These are phyloP conservation scores for Hypoxylon trugodes DNA, from an alignment of 495 filamentous ascomycete species.

Conservation along the genomic window DNA sequence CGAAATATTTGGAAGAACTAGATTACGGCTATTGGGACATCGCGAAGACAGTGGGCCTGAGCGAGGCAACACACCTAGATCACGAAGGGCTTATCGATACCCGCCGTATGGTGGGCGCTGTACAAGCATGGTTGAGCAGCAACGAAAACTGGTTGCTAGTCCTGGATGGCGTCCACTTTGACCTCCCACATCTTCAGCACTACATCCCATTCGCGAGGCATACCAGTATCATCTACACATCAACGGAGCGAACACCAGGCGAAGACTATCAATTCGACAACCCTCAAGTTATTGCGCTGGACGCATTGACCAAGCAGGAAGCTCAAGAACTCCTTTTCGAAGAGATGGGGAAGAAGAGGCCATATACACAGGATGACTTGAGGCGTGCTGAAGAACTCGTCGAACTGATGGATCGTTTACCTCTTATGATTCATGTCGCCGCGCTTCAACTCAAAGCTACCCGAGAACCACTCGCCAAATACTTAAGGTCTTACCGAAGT, in stretches of 20 bases:
- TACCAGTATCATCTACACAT: conserved; percentile 81
- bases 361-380: conserved; percentile 65
- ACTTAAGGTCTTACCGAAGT: conserved; percentile 72
- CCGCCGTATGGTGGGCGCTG: conserved; percentile 64
- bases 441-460: conserved; percentile 78
- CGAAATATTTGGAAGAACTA: conserved; percentile 69
- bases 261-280: conserved; percentile 76
- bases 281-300: conserved; percentile 73
- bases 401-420: conserved; percentile 72
- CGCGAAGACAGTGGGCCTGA: conserved; percentile 69
- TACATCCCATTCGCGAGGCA: conserved; percentile 75
- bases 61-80: conserved; percentile 48
- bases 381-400: conserved; percentile 72
- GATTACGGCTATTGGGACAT: conserved; percentile 79
- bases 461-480: conserved; percentile 72
- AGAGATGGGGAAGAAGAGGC: conserved; percentile 65
- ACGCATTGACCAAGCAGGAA: conserved; percentile 60
- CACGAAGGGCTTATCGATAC: conserved; percentile 54
- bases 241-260: conserved; percentile 70
- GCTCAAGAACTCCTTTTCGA: conserved; percentile 57
- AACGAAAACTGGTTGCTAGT: conserved; percentile 79
- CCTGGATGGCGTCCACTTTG: conserved; percentile 77
- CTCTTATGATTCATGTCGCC: conserved; percentile 80
- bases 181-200: conserved; percentile 66
- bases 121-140: conserved; percentile 74